phyloP scores from a whole-genome alignment of 2,329 filamentous ascomycete species.

The Aspergillus ochraceoroseus region DNA sequence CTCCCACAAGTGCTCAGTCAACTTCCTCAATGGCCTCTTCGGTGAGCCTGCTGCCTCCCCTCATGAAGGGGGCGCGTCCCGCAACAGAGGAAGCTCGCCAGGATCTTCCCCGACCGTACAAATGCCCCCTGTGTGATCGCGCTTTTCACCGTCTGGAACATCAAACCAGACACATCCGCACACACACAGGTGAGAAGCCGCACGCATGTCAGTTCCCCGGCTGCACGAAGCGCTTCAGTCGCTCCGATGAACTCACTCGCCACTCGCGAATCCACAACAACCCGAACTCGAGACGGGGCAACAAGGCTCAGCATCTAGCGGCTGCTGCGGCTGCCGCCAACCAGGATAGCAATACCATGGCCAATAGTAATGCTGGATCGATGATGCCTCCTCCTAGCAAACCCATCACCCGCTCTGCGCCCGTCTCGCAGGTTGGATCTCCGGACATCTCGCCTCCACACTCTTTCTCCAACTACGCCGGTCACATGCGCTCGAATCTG shows the following conservation, averaged over 20 bases:
- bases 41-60: conserved; percentile 43
- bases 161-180: conserved; percentile 86
- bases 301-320: conserved; percentile 68
- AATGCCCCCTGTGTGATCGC: conserved; percentile 96
- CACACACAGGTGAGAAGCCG: conserved; percentile 96
- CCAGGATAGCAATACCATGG: conserved; percentile 46
- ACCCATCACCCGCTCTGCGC: conserved; percentile 81
- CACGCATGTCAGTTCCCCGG: conserved; percentile 93
- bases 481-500: conserved; percentile 54
- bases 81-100: conserved; percentile 58
- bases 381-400: conserved; percentile 78
- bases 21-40: conserved; percentile 42
- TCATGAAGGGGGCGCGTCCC: conserved; percentile 48
- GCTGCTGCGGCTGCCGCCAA: conserved; percentile 52
- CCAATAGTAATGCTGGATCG: conserved; percentile 47
- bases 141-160: conserved; percentile 97
- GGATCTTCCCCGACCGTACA: conserved; percentile 94
- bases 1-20: conserved; percentile 23
- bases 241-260: conserved; percentile 91
- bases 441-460: conserved; percentile 94
- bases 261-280: conserved; percentile 99
- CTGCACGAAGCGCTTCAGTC: conserved; percentile 94
- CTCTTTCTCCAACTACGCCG: conserved; percentile 64
- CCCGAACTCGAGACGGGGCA: conserved; percentile 88
- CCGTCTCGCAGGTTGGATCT: conserved; percentile 78